A percentile compares a stretch with the other conserved stretches of the same genome.
Evolutionary conservation across 2,329 filamentous ascomycete genomes (phyloP).

Genomic region (Ophiocordyceps camponoti-rufipedis): DNA sequence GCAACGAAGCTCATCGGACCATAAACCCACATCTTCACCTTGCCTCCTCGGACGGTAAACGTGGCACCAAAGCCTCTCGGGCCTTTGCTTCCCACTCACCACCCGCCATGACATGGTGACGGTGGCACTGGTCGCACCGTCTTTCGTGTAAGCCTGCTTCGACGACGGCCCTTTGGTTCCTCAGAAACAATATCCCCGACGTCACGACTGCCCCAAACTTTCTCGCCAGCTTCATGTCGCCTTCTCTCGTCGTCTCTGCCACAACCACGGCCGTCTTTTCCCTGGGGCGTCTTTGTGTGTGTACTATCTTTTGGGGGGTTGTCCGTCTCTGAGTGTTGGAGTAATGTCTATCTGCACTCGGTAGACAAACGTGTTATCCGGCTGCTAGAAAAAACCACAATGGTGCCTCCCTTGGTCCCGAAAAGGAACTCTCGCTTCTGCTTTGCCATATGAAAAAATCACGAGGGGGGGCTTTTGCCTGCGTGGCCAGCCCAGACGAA

Average conservation of each 20-base stretch:
- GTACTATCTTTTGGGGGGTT: background rate
- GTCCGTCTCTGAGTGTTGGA: background rate
- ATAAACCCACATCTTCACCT: no score
- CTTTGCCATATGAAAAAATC: background rate
- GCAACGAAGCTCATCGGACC: no score
- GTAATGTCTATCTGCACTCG: background rate
- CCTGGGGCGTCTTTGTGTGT: background rate
- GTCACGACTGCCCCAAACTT: no score
- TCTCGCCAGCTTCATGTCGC: no score
- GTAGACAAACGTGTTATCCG: background rate
- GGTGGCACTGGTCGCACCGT: no score
- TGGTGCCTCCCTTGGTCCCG: background rate
- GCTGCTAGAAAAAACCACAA: background rate
- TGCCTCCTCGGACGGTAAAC: no score
- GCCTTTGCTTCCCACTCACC: no score
- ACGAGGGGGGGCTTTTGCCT: background rate
- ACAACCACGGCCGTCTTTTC: background rate
- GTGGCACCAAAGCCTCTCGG: no score
- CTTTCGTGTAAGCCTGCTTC: constrained; percentile 12
- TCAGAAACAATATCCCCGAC: background rate
- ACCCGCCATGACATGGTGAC: no score
- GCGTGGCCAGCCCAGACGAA: no score
- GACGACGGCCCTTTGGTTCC: constrained; percentile 13
- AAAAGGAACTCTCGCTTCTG: background rate
- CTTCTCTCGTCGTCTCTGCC: background rate